phyloP scores from a whole-genome alignment of 495 filamentous ascomycete species.

The Evernia prunastri region DNA sequence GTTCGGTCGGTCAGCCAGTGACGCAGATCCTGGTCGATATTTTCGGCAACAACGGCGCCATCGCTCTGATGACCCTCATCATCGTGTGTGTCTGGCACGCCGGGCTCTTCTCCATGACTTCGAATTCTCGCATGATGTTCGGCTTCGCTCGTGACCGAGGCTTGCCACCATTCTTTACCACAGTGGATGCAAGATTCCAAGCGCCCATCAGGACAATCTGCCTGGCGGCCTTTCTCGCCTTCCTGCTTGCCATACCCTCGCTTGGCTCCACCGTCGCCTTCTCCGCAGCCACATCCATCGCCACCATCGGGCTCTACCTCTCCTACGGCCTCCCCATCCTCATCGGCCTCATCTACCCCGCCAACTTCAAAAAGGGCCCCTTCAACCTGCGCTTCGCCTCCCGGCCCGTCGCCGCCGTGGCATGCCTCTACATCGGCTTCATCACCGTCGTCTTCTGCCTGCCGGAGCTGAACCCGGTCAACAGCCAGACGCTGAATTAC shows the following conservation, averaged over 20 bases:
- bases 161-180: constrained; percentile 33
- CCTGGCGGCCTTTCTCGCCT: constrained; percentile 50
- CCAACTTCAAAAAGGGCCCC: constrained; percentile 44
- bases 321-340: constrained; percentile 61
- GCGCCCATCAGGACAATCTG: constrained; percentile 52
- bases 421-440: constrained; percentile 39
- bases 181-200: constrained; percentile 44
- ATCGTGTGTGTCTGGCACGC: constrained; percentile 58
- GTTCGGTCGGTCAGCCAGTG: constrained; percentile 45
- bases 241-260: constrained; percentile 53
- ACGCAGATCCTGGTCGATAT: constrained; percentile 53
- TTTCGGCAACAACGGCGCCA: constrained; percentile 48
- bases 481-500: constrained; percentile 54
- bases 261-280: constrained; percentile 57
- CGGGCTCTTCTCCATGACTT: constrained; percentile 53
- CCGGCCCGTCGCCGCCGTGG: constrained; percentile 46
- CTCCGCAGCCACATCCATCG: constrained; percentile 53
- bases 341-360: constrained; percentile 45
- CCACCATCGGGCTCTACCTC: constrained; percentile 59
- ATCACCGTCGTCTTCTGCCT: constrained; percentile 59
- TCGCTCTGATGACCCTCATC: constrained; percentile 51
- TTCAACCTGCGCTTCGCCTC: constrained; percentile 52
- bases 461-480: constrained; percentile 54
- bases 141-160: constrained; percentile 51
- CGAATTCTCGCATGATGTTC: constrained; percentile 60